These are phyloP conservation scores for Zasmidium cellare DNA, from an alignment of 2,329 filamentous ascomycete genomes.

Conservation along the genomic window DNA sequence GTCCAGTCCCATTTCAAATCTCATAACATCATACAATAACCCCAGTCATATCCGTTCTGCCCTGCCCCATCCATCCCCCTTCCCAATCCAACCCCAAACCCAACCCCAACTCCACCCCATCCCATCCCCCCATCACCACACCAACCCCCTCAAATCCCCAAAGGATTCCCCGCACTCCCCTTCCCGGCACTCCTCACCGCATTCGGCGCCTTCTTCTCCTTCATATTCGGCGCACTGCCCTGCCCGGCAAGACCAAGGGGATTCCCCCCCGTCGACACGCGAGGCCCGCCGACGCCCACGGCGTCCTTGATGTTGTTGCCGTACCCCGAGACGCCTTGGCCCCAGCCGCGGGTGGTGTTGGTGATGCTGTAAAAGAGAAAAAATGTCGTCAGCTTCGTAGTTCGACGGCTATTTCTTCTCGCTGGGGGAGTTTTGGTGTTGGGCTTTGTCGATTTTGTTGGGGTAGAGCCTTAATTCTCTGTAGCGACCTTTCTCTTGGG, in stretches of 20 bases:
- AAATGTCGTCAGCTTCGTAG: slow-evolving; percentile 5
- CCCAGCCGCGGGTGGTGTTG: slow-evolving; percentile 47
- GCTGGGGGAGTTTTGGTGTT: neutral
- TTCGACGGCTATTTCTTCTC: neutral
- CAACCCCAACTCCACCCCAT: neutral
- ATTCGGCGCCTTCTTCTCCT: slow-evolving; percentile 28
- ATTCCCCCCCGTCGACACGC: slow-evolving; percentile 47
- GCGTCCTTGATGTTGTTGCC: slow-evolving; percentile 53
- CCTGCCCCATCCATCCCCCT: neutral
- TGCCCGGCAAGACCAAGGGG: slow-evolving; percentile 44
- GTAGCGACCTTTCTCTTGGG: neutral
- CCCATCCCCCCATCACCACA: too few relatives aligned
- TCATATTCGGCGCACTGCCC: slow-evolving; percentile 14
- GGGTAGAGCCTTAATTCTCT: neutral
- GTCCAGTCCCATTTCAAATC: neutral
- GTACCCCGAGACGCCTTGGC: slow-evolving; percentile 50
- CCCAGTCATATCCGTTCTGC: neutral
- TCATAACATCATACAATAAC: neutral
- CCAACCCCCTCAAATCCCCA: slow-evolving; percentile 36
- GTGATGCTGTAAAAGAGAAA: slow-evolving; percentile 40
- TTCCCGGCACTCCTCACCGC: slow-evolving; percentile 31
- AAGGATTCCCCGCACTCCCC: slow-evolving; percentile 42
- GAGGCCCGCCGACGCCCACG: slow-evolving; percentile 44
- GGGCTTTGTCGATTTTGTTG: neutral
- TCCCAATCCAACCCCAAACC: neutral